Percentiles rank a stretch among this genome's conserved stretches.
These are phyloP conservation scores for Fomes fomentarius DNA, from an alignment of 1,284 basidiomycete genomes.

Conservation along the genomic window DNA sequence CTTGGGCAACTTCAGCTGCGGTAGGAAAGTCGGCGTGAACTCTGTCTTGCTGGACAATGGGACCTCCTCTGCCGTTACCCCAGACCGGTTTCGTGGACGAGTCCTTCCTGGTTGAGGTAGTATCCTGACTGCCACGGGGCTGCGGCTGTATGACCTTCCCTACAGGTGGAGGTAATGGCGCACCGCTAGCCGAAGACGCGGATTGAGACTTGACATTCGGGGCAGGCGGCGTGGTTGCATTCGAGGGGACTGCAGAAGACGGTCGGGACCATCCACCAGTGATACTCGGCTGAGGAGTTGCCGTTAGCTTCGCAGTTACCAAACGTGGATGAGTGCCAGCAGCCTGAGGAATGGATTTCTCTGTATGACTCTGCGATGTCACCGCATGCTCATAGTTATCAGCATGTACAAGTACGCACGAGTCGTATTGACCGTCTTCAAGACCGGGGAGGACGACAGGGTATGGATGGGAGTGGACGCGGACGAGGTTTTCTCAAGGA, in stretches of 20 bases:
- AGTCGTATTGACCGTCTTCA: slow-evolving; percentile 53
- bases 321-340: slow-evolving; percentile 72
- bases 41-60: slow-evolving; percentile 40
- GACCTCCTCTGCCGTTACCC: slow-evolving; percentile 54
- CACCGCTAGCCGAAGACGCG: slow-evolving; percentile 26
- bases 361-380: slow-evolving; percentile 39
- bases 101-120: slow-evolving; percentile 47
- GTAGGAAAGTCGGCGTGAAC: slow-evolving; percentile 81
- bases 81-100: slow-evolving; percentile 57
- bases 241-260: slow-evolving; percentile 67
- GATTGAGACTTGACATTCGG: slow-evolving; percentile 36
- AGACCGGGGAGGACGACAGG: slow-evolving; percentile 40
- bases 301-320: slow-evolving; percentile 85
- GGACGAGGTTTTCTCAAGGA: slow-evolving; percentile 82
- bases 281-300: slow-evolving; percentile 54
- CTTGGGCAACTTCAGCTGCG: slow-evolving; percentile 88
- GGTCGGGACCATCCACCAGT: slow-evolving; percentile 78
- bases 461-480: slow-evolving; percentile 44
- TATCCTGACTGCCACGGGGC: slow-evolving; percentile 45
- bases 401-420: slow-evolving; percentile 50
- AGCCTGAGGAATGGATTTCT: slow-evolving; percentile 57
- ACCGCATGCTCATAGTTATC: no score
- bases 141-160: slow-evolving; percentile 76
- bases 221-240: slow-evolving; percentile 44
- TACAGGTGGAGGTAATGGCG: slow-evolving; percentile 54